phyloP scores from a whole-genome alignment of 2,329 filamentous ascomycete species.

The Diplodia mutila region DNA sequence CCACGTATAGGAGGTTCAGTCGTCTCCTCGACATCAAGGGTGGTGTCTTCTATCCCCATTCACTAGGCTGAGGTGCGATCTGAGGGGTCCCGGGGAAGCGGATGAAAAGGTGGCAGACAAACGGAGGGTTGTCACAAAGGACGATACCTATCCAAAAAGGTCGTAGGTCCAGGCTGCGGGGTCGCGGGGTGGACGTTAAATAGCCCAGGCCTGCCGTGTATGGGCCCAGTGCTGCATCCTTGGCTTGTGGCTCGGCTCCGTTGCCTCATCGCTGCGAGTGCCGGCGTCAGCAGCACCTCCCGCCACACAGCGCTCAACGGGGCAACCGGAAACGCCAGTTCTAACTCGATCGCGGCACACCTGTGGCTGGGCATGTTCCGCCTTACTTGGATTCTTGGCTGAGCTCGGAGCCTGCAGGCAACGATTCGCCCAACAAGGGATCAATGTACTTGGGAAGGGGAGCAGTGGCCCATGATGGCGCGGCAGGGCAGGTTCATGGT shows the following conservation, averaged over 20 bases:
- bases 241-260: slow-evolving; percentile 10
- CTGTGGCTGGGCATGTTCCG: slow-evolving; percentile 15
- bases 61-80: slow-evolving; percentile 33
- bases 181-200: slow-evolving; percentile 19
- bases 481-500: neutral
- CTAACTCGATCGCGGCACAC: slow-evolving; percentile 2
- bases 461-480: neutral
- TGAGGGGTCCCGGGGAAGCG: slow-evolving; percentile 19
- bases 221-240: slow-evolving; percentile 7
- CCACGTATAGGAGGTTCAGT: slow-evolving; percentile 49
- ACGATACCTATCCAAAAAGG: slow-evolving; percentile 19
- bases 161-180: slow-evolving; percentile 7
- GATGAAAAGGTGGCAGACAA: neutral
- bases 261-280: slow-evolving; percentile 12
- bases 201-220: slow-evolving; percentile 6
- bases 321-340: slow-evolving; percentile 5
- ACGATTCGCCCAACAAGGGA: neutral
- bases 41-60: slow-evolving; percentile 48
- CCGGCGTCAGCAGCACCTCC: slow-evolving; percentile 4
- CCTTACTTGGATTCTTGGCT: slow-evolving; percentile 13
- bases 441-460: neutral
- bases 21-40: slow-evolving; percentile 45
- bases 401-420: slow-evolving; percentile 2
- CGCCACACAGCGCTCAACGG: slow-evolving; percentile 8
- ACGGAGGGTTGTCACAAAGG: slow-evolving; percentile 15